phyloP scores from a whole-genome alignment of 306 rosid species.

The Malus asiatica region DNA sequence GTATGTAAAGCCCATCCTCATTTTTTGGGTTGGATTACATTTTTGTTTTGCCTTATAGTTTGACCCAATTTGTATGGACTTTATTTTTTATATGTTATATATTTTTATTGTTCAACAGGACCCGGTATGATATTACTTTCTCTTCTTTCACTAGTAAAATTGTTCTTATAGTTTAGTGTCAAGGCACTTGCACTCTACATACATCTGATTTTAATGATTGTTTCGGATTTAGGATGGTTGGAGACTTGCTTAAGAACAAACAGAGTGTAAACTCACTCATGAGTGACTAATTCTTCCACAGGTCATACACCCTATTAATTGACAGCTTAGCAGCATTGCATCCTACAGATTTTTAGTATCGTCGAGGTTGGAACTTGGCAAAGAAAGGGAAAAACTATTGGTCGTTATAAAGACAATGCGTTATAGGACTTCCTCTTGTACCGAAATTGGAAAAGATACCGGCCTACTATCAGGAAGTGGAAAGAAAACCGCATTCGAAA shows the following conservation, averaged over 20 bases:
- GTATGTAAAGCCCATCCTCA: too few relatives aligned
- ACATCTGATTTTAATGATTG: neutral
- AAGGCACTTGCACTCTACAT: neutral
- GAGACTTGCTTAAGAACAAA: neutral
- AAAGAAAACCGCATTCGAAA: neutral
- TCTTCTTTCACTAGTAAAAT: neutral
- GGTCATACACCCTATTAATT: neutral
- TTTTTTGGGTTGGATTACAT: too few relatives aligned
- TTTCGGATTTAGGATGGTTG: neutral
- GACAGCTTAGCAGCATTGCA: neutral
- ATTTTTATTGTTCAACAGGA: neutral
- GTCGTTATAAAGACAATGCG: neutral
- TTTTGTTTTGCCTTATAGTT: too few relatives aligned
- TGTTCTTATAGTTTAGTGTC: neutral
- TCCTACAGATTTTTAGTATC: neutral
- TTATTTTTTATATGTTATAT: too few relatives aligned
- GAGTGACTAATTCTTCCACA: neutral
- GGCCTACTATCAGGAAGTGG: neutral
- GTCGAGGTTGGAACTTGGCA: too few relatives aligned
- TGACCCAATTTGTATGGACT: too few relatives aligned
- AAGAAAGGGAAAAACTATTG: neutral
- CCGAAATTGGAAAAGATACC: neutral
- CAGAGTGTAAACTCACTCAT: neutral
- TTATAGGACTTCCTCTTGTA: neutral
- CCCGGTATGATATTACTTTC: constrained; percentile 11